A percentile compares a stretch with the other conserved stretches of the same genome.
These are phyloP conservation scores for Penicillium fuscoglaucum DNA, from an alignment of 2,329 filamentous ascomycete genomes.

Conservation along the genomic window DNA sequence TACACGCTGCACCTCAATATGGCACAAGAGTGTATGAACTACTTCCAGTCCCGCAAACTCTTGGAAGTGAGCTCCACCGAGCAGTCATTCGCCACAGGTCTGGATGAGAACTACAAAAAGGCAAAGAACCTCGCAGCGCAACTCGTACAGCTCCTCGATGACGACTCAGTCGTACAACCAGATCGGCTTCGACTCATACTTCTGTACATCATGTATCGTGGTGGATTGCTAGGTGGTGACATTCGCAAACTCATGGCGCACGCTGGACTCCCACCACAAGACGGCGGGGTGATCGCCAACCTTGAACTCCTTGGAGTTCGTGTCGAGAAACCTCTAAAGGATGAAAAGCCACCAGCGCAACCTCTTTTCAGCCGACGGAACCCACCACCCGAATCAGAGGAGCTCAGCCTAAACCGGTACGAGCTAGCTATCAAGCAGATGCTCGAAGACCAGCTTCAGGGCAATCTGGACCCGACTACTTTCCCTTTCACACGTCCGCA, in stretches of 20 bases:
- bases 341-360: conserved; percentile 63
- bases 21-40: conserved; percentile 96
- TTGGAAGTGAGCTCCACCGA: conserved; percentile 84
- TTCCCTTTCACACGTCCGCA: conserved; percentile 76
- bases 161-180: conserved; percentile 67
- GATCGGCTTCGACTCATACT: conserved; percentile 84
- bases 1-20: conserved; percentile 94
- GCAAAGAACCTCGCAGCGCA: conserved; percentile 86
- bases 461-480: conserved; percentile 62
- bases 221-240: conserved; percentile 81
- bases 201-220: conserved; percentile 81
- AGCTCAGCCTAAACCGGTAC: conserved; percentile 83
- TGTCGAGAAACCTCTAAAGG: conserved; percentile 72
- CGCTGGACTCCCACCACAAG: conserved; percentile 71
- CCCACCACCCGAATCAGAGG: conserved; percentile 62
- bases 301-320: conserved; percentile 79
- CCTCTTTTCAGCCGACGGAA: conserved; percentile 72
- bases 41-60: conserved; percentile 81
- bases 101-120: conserved; percentile 90
- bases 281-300: conserved; percentile 70
- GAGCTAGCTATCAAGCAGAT: conserved; percentile 79
- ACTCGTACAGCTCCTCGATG: conserved; percentile 82
- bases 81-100: conserved; percentile 84
- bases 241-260: conserved; percentile 82
- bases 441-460: conserved; percentile 71